phyloP scores from a whole-genome alignment of 2,329 filamentous ascomycete genomes.

The Ascochyta rabiei region DNA sequence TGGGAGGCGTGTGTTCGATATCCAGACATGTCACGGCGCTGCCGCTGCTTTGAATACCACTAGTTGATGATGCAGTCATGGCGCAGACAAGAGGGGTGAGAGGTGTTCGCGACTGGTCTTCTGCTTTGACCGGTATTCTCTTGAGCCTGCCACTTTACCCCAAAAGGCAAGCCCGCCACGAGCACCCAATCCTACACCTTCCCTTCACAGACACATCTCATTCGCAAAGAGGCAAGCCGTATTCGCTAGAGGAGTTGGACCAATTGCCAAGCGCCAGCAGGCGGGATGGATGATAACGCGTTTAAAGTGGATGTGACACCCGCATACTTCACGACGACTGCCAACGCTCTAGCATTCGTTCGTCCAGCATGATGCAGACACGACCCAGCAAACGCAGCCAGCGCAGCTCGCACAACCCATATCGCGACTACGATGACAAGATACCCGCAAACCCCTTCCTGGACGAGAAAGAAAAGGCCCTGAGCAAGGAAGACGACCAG shows the following conservation, averaged over 20 bases:
- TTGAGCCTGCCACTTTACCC: neutral
- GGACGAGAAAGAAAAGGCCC: slow-evolving; percentile 6
- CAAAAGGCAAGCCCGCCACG: slow-evolving; percentile 7
- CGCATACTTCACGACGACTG: slow-evolving; percentile 7
- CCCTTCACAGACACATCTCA: neutral
- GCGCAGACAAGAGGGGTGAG: slow-evolving; percentile 9
- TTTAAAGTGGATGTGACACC: slow-evolving; percentile 13
- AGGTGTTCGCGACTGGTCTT: slow-evolving; percentile 5
- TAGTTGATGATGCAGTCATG: slow-evolving; percentile 6
- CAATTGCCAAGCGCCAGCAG: slow-evolving; percentile 13
- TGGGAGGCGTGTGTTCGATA: neutral
- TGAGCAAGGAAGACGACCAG: slow-evolving; percentile 6
- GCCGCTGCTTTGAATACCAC: slow-evolving; percentile 4
- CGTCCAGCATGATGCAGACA: slow-evolving; percentile 10
- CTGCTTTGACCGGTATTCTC: slow-evolving; percentile 6
- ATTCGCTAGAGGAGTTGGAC: neutral
- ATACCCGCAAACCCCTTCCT: slow-evolving; percentile 9
- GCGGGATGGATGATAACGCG: neutral
- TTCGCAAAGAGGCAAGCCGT: slow-evolving; percentile 6
- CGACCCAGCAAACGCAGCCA: slow-evolving; percentile 9
- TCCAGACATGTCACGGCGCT: neutral
- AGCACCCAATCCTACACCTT: slow-evolving; percentile 8
- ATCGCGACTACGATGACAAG: slow-evolving; percentile 10
- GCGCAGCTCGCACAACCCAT: slow-evolving; percentile 16
- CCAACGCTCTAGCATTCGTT: neutral